Base-by-base conservation (phyloP, 805 yeast species). In the Wickerhamomyces chambardii region DNA sequence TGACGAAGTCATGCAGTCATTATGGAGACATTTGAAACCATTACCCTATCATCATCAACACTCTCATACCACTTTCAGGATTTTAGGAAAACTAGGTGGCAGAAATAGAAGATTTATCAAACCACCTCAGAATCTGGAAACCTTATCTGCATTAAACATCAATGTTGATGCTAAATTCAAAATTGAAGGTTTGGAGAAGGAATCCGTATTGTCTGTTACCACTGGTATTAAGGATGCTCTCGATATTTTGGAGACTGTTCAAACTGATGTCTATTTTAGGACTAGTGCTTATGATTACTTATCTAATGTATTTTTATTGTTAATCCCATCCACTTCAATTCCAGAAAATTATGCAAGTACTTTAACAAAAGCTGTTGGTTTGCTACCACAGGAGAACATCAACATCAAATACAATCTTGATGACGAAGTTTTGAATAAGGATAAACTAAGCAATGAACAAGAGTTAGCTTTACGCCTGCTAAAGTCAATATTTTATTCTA, bases 71-170 rank as follows among this genome's bases (percentile, higher is more conserved):
- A 89, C 97, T 0, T 78, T 92, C 37, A 70, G 97, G 42, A 86
- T 92, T 28, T 63, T 92, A 34, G 98, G 99, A 34, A 92, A 94
- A 53, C 64, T 92, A 15, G 99, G 99, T 28, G 99, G 99, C 2
- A 73, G 98, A 51, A 92, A 92, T 49, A 78, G 96, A 46, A 78
- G 81, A 35, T 85, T 86, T 52, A 68, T 92, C 47, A 76, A 75
- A 37, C 82, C 94, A 2, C 86, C 89, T 28, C 62, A 72, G 30
- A 80, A 83, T 37, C 62, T 92, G 45, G 63, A 67, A 32, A 59
- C 74, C 1, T 70, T 69, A 39, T 64, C 73, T 1, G 58, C 53
- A 30, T 49, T 73, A n/a, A 79, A 80, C 38, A 85, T 82, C 46
- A 84, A 84, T 41, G 63, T 84, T 8, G 65, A 74, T 15, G 87